Conservation (phyloP, 805 yeast genomes). For the Ogataea nitratoaversa region DNA sequence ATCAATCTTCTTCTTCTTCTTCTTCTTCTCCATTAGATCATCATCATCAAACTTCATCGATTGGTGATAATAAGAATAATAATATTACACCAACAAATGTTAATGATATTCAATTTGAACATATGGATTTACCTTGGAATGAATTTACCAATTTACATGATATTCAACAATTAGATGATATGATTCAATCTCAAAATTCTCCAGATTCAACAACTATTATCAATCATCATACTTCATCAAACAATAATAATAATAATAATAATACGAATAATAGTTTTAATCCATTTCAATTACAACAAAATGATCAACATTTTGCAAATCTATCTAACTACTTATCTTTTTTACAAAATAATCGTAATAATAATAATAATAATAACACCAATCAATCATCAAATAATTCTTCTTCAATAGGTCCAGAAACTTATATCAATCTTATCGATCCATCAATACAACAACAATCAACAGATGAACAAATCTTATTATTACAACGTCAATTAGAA, state of each 20-base stretch:
- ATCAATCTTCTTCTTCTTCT: too few species aligned
- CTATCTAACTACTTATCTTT: not conserved
- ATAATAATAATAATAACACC: not conserved
- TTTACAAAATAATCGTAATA: not conserved
- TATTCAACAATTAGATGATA: constrained; percentile 17
- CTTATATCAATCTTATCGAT: too few species aligned
- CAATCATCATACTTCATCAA: constrained; percentile 1
- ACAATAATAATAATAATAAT: too few species aligned
- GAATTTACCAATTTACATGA: constrained; percentile 23
- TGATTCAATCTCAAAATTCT: constrained; percentile 8
- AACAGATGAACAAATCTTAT: constrained; percentile 1
- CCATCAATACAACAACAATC: constrained; percentile 1
- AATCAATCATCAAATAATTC: too few species aligned
- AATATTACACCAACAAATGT: not conserved
- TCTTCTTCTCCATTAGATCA: not conserved
- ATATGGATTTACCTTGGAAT: constrained; percentile 23
- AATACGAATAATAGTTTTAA: too few species aligned
- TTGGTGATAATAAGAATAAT: not conserved
- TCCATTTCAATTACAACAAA: constrained; percentile 1
- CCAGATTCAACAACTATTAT: constrained; percentile 2
- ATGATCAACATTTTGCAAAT: not conserved
- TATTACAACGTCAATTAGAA: constrained; percentile 1
- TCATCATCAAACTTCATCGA: not conserved
- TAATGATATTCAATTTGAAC: constrained; percentile 15
- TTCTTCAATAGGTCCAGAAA: not conserved